phyloP scores from a whole-genome alignment of 2,329 filamentous ascomycete genomes.

The Venturia carpophila region DNA sequence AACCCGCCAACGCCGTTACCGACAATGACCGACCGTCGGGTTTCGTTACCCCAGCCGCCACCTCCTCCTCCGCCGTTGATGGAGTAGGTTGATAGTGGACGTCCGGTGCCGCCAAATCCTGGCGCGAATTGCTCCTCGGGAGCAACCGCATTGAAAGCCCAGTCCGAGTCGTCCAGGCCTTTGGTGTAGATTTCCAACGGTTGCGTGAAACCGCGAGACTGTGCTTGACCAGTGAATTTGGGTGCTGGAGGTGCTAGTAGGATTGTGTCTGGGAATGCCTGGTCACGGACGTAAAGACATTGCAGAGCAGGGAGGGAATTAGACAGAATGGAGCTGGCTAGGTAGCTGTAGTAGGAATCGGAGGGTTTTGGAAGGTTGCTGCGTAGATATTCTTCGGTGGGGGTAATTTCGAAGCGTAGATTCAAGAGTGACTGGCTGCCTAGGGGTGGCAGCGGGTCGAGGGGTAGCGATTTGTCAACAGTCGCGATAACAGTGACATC shows the following conservation, averaged over 20 bases:
- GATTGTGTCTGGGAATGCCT: conserved; percentile 72
- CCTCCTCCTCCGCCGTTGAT: conserved; percentile 6
- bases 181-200: conserved; percentile 58
- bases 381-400: conserved; percentile 52
- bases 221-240: conserved; percentile 39
- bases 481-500: conserved; percentile 52
- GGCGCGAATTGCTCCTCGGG: conserved; percentile 30
- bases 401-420: conserved; percentile 76
- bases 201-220: conserved; percentile 41
- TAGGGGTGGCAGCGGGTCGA: conserved; percentile 54
- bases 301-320: conserved; percentile 66
- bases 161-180: conserved; percentile 58
- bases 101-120: conserved; percentile 5
- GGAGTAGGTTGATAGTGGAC: conserved; percentile 15
- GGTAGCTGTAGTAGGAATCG: conserved; percentile 71
- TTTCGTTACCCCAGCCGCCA: conserved; percentile 9
- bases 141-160: conserved; percentile 57
- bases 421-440: conserved; percentile 60
- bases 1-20: conserved; percentile 17
- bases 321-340: conserved; percentile 72
- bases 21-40: conserved; percentile 13
- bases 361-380: conserved; percentile 42
- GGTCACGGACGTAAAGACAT: conserved; percentile 78
- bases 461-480: conserved; percentile 50
- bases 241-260: conserved; percentile 55